Evolutionary conservation across 768 basidiomycete species (phyloP), one percentile per base, ranked within the genome.

Genomic region (Tylopilus subfusipes): DNA sequence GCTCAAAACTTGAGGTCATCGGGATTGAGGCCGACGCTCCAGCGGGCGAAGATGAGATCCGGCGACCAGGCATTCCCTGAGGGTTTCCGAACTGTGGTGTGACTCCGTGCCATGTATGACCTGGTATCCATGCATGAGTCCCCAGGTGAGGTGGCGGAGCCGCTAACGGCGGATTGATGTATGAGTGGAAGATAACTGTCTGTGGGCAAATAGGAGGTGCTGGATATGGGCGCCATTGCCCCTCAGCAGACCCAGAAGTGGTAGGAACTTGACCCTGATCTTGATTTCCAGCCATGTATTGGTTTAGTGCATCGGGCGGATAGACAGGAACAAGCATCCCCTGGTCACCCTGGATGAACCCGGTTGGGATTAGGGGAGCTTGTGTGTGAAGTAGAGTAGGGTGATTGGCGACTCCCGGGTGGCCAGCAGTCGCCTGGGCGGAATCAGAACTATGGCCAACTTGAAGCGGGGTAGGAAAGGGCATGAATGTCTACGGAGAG

Each of bases 281-380:
- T 54, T 74, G 75, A 53, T 68, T 71, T 46, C 74, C 72, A 22
- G 83, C 66, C 81, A 88, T 83, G 60, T 88, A 88, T 50, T 82
- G 81, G 57, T 86, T 80, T 25, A 88, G 76, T 2, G 82, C 86
- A 43, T 89, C 87, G 4, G 82, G 82, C 24, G 79, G 80, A 64
- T 90, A 89, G 30, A 88, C 78, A 22, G 88, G 79, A 39, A 88
- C 80, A 27, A 89, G 74, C n/a, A 81, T 81, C 5, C 88, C 86
- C 48, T 85, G 83, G 52, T 87, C 84, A 51, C 83, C 82, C 56
- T 88, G 85, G 50, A 86, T 80, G 62, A 88, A 90, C 2, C 85
- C 84, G 0, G 82, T 80, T 2, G 86, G 82, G 42, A 78, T 72
- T 12, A 87, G 70, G 18, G 87, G 85, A 5, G 85, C 77, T 60